Conservation (phyloP, 2,329 filamentous ascomycete species). For the Ciborinia camelliae region DNA sequence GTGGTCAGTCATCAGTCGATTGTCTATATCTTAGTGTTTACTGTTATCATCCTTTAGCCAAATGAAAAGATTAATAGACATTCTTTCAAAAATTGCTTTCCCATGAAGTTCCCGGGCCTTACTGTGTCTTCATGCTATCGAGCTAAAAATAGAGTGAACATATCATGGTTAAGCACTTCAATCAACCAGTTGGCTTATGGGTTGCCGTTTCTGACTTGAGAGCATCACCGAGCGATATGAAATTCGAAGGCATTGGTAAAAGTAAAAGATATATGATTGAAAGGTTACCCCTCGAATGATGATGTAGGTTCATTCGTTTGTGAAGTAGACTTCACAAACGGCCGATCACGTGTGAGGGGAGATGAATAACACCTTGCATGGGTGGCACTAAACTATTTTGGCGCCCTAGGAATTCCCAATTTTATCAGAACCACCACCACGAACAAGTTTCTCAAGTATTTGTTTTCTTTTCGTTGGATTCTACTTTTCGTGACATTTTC, state of each 20-base stretch:
- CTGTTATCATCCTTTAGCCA: not conserved
- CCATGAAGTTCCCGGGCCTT: not conserved
- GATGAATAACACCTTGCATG: not conserved
- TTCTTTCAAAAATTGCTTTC: no score
- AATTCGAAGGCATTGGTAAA: accelerated
- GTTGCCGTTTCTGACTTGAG: not conserved
- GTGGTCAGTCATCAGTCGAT: no score
- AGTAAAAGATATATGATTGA: not conserved
- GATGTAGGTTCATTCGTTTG: not conserved
- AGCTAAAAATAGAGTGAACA: not conserved
- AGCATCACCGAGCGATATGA: not conserved
- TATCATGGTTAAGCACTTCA: not conserved
- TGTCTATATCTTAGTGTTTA: not conserved
- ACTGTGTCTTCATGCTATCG: not conserved
- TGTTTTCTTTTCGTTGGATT: not conserved
- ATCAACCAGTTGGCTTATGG: not conserved
- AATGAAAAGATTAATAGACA: not conserved
- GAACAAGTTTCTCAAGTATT: not conserved
- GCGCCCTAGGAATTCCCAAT: not conserved
- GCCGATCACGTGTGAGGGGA: not conserved
- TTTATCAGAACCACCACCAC: not conserved
- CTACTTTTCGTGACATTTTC: not conserved
- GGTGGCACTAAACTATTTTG: not conserved
- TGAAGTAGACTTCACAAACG: not conserved
- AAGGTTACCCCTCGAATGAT: not conserved